Evolutionary conservation across 306 rosid genomes (phyloP), one percentile per base, ranked within the genome.

Genomic region (Quercus suber): DNA sequence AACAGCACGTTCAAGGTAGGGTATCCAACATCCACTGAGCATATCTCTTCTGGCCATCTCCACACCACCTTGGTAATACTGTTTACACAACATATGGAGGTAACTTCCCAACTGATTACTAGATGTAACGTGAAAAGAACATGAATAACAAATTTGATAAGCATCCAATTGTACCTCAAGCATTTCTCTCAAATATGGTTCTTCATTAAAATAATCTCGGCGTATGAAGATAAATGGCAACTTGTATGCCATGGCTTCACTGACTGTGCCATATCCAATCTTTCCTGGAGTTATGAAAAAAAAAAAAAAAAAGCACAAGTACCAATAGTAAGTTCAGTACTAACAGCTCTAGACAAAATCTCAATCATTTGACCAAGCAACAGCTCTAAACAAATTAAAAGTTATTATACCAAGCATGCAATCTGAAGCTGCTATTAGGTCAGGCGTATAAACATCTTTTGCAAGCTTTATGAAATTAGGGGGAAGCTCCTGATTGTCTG

Each of bases 1-100:
- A 78, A 95, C 77, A 73, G 97, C 98, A 82, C 97, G 98, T 80
- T 92, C 94, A 85, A 95, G 97, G 82, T 95, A 95, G 80, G 98
- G 98, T 82, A 87, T 91, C 99, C 99, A 92, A n/a, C 91, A 97
- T 89, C 99, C 99, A 69, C 88, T 90, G 79, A 95, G 93, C 79
- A 95, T 88, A 79, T 95, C 99, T 87, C 99, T 90, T 79, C 99
- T 82, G 75, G 93, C 91, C 99, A 95, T 95, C 89, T 95, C 99
- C 80, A 95, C 97, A 2, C 99, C 99, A 45, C 94, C 71, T 95
- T 95, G 99, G 86, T 85, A 89, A 74, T 76, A 67, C 98, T 95
- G 83, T 79, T 73, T 4, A n/a, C 53, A 49, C 53, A 67, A 17
- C 77, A 63, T 41, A 52, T 12, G 14, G 53, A 70, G 53, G 53